Evolutionary conservation across 768 basidiomycete species (phyloP), one percentile per base, ranked within the genome.

Genomic region (Leccinellum rugosiceps): DNA sequence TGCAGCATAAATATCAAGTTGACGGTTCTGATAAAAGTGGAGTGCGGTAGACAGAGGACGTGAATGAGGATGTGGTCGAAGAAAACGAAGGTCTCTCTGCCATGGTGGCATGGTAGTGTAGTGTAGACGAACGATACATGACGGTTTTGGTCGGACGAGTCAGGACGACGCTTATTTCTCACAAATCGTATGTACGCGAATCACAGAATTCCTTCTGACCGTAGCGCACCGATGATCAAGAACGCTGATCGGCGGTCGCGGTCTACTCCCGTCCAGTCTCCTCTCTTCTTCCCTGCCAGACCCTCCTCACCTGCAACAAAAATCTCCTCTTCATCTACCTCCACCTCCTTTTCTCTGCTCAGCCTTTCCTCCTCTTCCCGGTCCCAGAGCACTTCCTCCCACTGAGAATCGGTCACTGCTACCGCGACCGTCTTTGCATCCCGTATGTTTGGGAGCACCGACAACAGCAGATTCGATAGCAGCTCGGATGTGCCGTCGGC

Each of bases 1-100:
- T 26, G 85, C 78, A 4, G 92, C 91, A 79, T 89, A 92, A 2
- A 86, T 73, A 64, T 94, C 92, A 50, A 94, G 74, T 55, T 92
- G 90, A 64, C 82, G 82, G 63, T 93, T 94, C 65, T 89, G 86
- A 66, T 94, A 94, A 67, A 94, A 94, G 62, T 83, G 82, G 17
- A 79, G 72, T 17, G 81, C 77, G 15, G 80, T 77, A 13, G 76
- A 74, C 57, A 71, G 64, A 6, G 55, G 45, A 10, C 74, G 73
- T 9, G 23, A 23, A 10, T 48, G 50, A 43, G 31, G 23, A n/a
- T 15, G 59, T 34, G 50, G 63, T 32, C 31, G 57, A 52, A 44
- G 56, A 48, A 59, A 49, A 52, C 45, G n/a, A 34, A 31, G 52
- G 26, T 58, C 9, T 6, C 9, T n/a, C 52, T 55, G 66, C 63